phyloP scores from a whole-genome alignment of 192 early-diverging fungal genomes.

The Coemansia sp. region DNA sequence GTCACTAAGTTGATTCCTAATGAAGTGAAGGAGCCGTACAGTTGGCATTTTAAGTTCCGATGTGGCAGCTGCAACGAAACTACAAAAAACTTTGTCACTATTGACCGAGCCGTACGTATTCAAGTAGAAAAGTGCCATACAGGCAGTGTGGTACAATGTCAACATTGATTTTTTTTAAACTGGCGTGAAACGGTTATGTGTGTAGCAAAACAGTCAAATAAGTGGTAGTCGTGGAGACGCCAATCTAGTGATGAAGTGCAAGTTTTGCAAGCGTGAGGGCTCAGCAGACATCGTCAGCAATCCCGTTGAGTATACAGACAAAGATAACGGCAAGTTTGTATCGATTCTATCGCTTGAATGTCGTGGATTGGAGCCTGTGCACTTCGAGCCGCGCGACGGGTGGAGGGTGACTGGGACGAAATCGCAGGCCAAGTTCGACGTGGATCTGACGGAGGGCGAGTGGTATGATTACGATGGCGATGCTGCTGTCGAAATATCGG shows the following conservation, averaged over 20 bases:
- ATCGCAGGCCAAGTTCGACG: constrained; percentile 69
- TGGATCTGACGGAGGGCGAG: constrained; percentile 76
- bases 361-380: constrained; percentile 80
- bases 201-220: constrained; percentile 62
- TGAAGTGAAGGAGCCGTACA: constrained; percentile 50
- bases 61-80: constrained; percentile 82
- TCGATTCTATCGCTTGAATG: constrained; percentile 73
- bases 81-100: constrained; percentile 54
- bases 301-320: constrained; percentile 33
- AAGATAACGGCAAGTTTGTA: constrained; percentile 61
- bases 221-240: constrained; percentile 75
- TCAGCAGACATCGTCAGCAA: constrained; percentile 54
- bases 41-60: constrained; percentile 74
- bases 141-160: background rate
- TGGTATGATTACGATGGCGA: constrained; percentile 93
- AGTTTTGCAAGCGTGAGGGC: constrained; percentile 80
- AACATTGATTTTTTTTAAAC: background rate
- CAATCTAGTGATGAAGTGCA: constrained; percentile 88
- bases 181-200: background rate
- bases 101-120: constrained; percentile 20
- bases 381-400: constrained; percentile 63
- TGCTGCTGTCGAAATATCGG: constrained; percentile 31
- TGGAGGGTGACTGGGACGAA: constrained; percentile 73
- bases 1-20: constrained; percentile 63
- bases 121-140: background rate